Evolutionary conservation across 352 stramenopile genomes (phyloP), one percentile per base, ranked within the genome.

Genomic region (Phytophthora foliorum): DNA sequence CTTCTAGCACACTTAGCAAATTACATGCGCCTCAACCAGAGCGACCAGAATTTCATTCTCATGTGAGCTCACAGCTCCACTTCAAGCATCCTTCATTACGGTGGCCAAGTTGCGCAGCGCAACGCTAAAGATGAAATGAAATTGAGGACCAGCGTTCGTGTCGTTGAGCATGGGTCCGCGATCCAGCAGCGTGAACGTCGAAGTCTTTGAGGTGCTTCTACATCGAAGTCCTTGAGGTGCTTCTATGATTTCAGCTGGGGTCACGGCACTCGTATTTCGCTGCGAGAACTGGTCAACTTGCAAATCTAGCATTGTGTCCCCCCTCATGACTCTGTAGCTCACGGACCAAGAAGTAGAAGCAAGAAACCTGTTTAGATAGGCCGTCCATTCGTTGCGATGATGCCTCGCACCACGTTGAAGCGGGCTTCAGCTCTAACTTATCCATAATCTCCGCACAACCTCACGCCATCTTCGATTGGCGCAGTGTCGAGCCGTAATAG

Each of bases 211-310:
- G 16, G 34, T 7, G n/a, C n/a, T n/a, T n/a, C n/a, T n/a, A 34
- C 27, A 4, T 48, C 22, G 9, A 39, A 39, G 57, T 29, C 11
- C 29, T 61, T 46, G 52, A 69, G 16, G 34, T 58, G 46, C 21
- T 70, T 64, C 54, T 34, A 48, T 5, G 42, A 50, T 70, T 54
- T 48, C 63, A 70, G 36, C 44, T 65, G 63, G 36, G 29, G 16
- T n/a, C 34, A 19, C 34, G 10, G 34, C n/a, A 60, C 27, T 45
- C 50, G 39, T 22, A 70, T 70, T 70, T 70, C 54, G 46, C 45
- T 22, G 63, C 54, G 29, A 56, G 63, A 60, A 70, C 29, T n/a
- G 27, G 22, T 34, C 22, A 39, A 34, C n/a, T n/a, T 45, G 48
- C 48, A 58, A 58, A 36, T 58, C 36, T 54, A 34, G 24, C 11